Evolutionary conservation across 495 filamentous ascomycete genomes (phyloP).

Genomic region (Tuber brumale): DNA sequence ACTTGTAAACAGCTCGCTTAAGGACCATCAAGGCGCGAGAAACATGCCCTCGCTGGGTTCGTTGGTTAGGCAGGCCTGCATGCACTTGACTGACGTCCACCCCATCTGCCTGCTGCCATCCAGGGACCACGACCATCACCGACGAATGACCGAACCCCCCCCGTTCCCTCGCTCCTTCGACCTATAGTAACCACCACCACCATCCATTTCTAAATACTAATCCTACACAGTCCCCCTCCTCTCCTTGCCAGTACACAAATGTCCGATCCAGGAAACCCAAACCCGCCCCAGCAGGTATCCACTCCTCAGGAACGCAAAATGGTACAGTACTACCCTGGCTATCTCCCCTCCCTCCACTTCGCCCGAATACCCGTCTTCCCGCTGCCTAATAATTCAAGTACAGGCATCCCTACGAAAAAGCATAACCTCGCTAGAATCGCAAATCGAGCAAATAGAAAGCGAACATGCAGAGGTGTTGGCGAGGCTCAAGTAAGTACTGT

Average conservation of each 20-base stretch:
- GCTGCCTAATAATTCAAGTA: not conserved
- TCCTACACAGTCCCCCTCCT: not conserved
- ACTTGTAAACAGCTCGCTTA: not conserved
- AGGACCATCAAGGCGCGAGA: not conserved
- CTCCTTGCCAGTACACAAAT: not conserved
- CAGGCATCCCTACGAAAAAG: not conserved
- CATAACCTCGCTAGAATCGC: not conserved
- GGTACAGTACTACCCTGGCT: too few species aligned
- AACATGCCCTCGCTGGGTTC: not conserved
- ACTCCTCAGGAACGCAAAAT: slow-evolving; percentile 1
- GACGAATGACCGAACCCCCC: not conserved
- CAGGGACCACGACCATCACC: not conserved
- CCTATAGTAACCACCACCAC: not conserved
- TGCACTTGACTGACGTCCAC: not conserved
- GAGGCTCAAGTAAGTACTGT: not conserved
- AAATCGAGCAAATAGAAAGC: not conserved
- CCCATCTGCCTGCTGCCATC: not conserved
- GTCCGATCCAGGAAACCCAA: not conserved
- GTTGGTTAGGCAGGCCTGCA: not conserved
- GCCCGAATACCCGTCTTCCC: slow-evolving; percentile 2
- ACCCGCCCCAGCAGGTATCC: not conserved
- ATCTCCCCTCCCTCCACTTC: not conserved
- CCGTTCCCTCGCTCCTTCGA: not conserved
- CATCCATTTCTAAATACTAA: not conserved
- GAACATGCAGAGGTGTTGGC: not conserved